Evolutionary conservation across 306 rosid genomes (phyloP), one percentile per base, ranked within the genome.

Genomic region (Trifolium fragiferum): DNA sequence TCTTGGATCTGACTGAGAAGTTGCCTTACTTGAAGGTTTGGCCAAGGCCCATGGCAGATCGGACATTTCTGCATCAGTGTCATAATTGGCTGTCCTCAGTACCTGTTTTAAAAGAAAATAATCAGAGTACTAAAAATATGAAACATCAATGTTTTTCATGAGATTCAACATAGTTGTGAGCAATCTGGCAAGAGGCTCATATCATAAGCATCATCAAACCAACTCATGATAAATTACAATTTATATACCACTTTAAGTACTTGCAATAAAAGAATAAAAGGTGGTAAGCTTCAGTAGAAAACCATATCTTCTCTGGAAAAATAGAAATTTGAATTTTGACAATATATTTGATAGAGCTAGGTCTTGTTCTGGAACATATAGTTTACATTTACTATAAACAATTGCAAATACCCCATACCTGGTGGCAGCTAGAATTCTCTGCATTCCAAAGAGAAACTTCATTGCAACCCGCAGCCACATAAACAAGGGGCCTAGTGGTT

Each of bases 361-460:
- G 41, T 55, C 64, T 73, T 59, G 74, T 41, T 78, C 60, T 19
- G 41, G 51, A 10, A 20, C 60, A 7, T 68, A 27, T n/a, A 64
- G 54, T 41, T 73, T 59, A 61, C 54, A 40, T 19, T 23, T 51
- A 20, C 50, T 27, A 68, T 18, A 53, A 61, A 33, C 37, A 70
- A 35, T 70, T 37, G 70, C 32, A 75, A 80, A 73, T 66, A 62
- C 65, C 82, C 66, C 30, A 70, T 81, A 93, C 98, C 98, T 91
- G 97, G 87, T 91, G 98, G 83, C 98, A 94, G 81, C 91, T 94
- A 69, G 93, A 89, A 83, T 88, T 92, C 82, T 94, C 98, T 57
- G 96, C 97, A 87, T 94, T 94, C 98, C 98, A 94, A 76, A 94
- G 98, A 66, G 96, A 91, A 81, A 94, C 96, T 87, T 94, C 97